Percentiles rank a stretch among this genome's conserved stretches.
phyloP scores from a whole-genome alignment of 2,329 filamentous ascomycete species.

The Aspergillus chevalieri region DNA sequence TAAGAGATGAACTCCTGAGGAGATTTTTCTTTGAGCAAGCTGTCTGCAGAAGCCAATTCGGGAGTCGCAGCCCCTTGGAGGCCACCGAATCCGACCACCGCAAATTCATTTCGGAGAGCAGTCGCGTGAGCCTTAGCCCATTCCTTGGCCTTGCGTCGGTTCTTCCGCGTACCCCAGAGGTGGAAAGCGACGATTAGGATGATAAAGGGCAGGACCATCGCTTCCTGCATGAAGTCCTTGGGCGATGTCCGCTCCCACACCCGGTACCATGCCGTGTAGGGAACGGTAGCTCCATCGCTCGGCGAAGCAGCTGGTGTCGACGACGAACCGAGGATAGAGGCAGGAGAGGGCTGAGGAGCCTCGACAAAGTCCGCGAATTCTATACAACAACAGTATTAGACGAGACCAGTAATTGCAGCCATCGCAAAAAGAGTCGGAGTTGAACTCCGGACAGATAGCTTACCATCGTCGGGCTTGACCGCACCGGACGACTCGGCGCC shows the following conservation, averaged over 20 bases:
- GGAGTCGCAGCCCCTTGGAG: constrained; percentile 37
- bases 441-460: constrained; percentile 6
- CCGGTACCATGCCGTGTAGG: constrained; percentile 94
- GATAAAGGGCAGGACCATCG: constrained; percentile 70
- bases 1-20: constrained; percentile 82
- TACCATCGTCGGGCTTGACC: constrained; percentile 33
- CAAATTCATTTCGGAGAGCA: constrained; percentile 72
- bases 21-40: constrained; percentile 75
- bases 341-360: constrained; percentile 60
- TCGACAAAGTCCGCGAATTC: constrained; percentile 93
- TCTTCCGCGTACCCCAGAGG: constrained; percentile 71
- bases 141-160: constrained; percentile 69
- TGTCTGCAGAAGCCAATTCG: constrained; percentile 47
- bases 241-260: constrained; percentile 83
- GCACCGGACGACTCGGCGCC: constrained; percentile 25
- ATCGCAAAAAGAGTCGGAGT: not conserved
- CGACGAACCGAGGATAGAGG: constrained; percentile 41
- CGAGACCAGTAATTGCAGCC: not conserved
- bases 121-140: constrained; percentile 75
- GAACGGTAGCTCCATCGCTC: constrained; percentile 35
- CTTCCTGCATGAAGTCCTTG: constrained; percentile 82
- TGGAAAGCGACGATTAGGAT: constrained; percentile 70
- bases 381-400: constrained; percentile 32
- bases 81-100: constrained; percentile 72
- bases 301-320: constrained; percentile 44